Evolutionary conservation across 164 flowering plant genomes (phyloP), one percentile per base, ranked within the genome.

Genomic region (Macadamia tetraphylla): DNA sequence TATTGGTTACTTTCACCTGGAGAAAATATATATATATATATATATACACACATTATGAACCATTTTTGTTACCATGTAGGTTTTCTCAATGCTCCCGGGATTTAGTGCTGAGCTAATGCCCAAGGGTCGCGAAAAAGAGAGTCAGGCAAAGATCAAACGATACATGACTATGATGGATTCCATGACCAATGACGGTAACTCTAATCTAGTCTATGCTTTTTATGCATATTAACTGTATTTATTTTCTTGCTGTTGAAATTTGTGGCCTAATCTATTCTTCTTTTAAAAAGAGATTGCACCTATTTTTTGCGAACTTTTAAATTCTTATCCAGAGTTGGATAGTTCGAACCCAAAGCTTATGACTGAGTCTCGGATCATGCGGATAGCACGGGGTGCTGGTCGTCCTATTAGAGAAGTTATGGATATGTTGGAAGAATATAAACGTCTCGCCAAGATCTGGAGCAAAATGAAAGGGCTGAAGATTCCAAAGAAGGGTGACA

Each of bases 101-200:
- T 88, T 91, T 72, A 89, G 94, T 74, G 64, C 88, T 52, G 96
- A 95, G 74, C 74, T 95, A 66, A 95, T 95, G 99, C 97, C 99
- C 17, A 81, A 92, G 82, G 99, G 98, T 53, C 89, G 79, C 46
- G 99, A 95, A 74, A 90, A 92, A 77, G 98, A 92, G 84, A 90
- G 96, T 78, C 98, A 91, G 74, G 89, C 94, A 58, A 90, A 94
- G 81, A 83, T 92, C 67, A 92, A 95, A 79, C 91, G 98, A 18
- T 95, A 89, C 81, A 95, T 92, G 99, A 91, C 97, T 65, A 92
- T 95, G 85, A 95, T 95, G 99, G 99, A 95, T 71, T 95, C 99
- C 4, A 92, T 92, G 99, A 91, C 99, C 48, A 80, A 91, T 82
- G 93, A 89, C 83, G 98, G 98, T 74, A 76, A 58, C 31, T 12